phyloP scores from a whole-genome alignment of 768 basidiomycete genomes.

The Rickenella mellea region DNA sequence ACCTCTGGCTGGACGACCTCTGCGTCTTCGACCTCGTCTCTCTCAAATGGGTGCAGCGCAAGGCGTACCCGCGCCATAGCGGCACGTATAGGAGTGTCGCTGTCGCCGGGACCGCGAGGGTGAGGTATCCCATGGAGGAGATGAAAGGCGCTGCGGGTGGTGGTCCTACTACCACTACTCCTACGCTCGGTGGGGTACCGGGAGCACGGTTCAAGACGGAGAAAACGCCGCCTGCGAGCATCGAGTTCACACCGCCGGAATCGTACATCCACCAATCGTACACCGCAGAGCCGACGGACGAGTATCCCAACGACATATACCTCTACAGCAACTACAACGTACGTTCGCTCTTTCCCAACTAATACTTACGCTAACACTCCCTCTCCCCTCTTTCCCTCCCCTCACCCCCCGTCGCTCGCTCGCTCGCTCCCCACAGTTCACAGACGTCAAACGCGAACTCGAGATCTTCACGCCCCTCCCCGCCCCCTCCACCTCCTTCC shows the following conservation, averaged over 20 bases:
- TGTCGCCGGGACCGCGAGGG: slow-evolving; percentile 58
- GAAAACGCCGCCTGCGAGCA: slow-evolving; percentile 24
- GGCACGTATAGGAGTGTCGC: slow-evolving; percentile 95
- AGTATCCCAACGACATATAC: slow-evolving; percentile 79
- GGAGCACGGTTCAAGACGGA: slow-evolving; percentile 51
- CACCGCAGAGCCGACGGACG: slow-evolving; percentile 59
- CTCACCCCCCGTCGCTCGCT: slow-evolving; percentile 5
- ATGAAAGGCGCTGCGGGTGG: slow-evolving; percentile 6
- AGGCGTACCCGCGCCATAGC: slow-evolving; percentile 84
- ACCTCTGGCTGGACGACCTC: slow-evolving; percentile 90
- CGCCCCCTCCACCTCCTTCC: slow-evolving; percentile 49
- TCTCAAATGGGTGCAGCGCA: slow-evolving; percentile 70
- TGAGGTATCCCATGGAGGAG: slow-evolving; percentile 64
- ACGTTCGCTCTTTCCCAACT: no score
- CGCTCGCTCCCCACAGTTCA: slow-evolving; percentile 47
- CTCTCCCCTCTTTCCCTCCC: slow-evolving; percentile 4
- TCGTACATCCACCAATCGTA: slow-evolving; percentile 66
- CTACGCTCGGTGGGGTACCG: slow-evolving; percentile 39
- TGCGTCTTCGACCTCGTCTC: slow-evolving; percentile 75
- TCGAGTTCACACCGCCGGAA: slow-evolving; percentile 47
- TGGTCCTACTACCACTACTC: slow-evolving; percentile 19
- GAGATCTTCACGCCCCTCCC: slow-evolving; percentile 83
- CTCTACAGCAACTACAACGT: slow-evolving; percentile 97
- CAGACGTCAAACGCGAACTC: slow-evolving; percentile 90
- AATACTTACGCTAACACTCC: neutral